phyloP scores from a whole-genome alignment of 108 stramenopile species.

The Nitzschia sp. region DNA sequence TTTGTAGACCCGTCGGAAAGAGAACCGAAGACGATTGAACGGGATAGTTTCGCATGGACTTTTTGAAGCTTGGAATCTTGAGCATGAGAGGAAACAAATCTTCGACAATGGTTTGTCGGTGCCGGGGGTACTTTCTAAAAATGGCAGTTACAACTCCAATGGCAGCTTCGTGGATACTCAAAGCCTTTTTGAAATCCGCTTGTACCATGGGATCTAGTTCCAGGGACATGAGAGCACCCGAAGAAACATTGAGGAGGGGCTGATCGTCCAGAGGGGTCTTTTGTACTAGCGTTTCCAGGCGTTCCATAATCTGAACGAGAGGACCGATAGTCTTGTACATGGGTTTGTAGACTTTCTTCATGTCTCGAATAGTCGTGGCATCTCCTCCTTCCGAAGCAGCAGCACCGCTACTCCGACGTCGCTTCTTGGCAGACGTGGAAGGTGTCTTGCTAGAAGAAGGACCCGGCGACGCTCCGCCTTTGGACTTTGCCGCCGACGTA shows the following conservation, averaged over 20 bases:
- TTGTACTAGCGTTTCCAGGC: constrained; percentile 59
- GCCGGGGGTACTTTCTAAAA: constrained; percentile 70
- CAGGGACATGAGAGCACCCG: constrained; percentile 59
- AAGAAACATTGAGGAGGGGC: constrained; percentile 66
- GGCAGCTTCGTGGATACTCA: constrained; percentile 59
- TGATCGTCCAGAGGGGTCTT: constrained; percentile 78
- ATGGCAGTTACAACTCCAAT: constrained; percentile 69
- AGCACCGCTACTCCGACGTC: constrained; percentile 20
- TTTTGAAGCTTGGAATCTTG: constrained; percentile 83
- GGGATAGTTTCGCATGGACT: constrained; percentile 73
- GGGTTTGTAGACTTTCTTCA: constrained; percentile 69
- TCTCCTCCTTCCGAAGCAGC: constrained; percentile 15
- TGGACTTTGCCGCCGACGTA: constrained; percentile 18
- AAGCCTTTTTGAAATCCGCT: constrained; percentile 31
- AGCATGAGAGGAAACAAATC: constrained; percentile 90
- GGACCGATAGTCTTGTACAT: constrained; percentile 56
- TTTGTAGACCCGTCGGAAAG: constrained; percentile 9
- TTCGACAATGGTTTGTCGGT: constrained; percentile 86
- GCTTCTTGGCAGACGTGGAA: constrained; percentile 36
- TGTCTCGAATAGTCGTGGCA: constrained; percentile 41
- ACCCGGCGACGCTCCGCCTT: constrained; percentile 15
- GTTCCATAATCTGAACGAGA: constrained; percentile 65
- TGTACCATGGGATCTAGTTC: constrained; percentile 57
- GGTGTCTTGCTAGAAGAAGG: constrained; percentile 8
- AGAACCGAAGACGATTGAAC: constrained; percentile 44